Percentiles rank a stretch among this genome's conserved stretches.
These are phyloP conservation scores for Clarireedia monteithiana DNA, from an alignment of 2,329 filamentous ascomycete species.

Conservation along the genomic window DNA sequence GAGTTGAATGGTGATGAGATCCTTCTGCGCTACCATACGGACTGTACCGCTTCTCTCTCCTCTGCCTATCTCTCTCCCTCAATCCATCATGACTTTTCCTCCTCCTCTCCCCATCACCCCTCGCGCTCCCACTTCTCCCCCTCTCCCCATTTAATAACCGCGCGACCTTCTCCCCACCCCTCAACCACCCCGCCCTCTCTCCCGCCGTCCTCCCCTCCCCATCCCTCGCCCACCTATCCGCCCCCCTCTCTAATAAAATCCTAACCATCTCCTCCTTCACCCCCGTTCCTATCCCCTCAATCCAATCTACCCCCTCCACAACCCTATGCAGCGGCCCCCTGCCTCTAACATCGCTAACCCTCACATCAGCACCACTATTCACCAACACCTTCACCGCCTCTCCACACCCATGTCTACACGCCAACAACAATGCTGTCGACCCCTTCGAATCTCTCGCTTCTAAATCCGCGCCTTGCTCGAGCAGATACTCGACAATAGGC, in stretches of 20 bases:
- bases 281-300: conserved; percentile 6
- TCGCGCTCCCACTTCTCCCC: too few relatives aligned
- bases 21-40: neutral
- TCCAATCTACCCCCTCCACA: conserved; percentile 12
- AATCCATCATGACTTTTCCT: too few relatives aligned
- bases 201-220: conserved; percentile 12
- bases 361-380: conserved; percentile 11
- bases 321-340: conserved; percentile 15
- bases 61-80: too few relatives aligned
- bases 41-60: too few relatives aligned
- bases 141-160: conserved; percentile 6
- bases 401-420: conserved; percentile 13
- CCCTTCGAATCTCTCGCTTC: conserved; percentile 14
- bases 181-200: conserved; percentile 10
- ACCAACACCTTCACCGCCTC: conserved; percentile 12
- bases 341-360: conserved; percentile 14
- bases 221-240: conserved; percentile 13
- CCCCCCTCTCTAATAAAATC: conserved; percentile 15
- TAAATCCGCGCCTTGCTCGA: conserved; percentile 12
- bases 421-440: conserved; percentile 13
- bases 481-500: conserved; percentile 5
- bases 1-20: neutral
- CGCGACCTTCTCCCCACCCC: conserved; percentile 13
- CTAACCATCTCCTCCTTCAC: conserved; percentile 14
- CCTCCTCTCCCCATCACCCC: too few relatives aligned